Conservation (phyloP, 1,139 yeast genomes). For the Schwanniomyces etchellsii region DNA sequence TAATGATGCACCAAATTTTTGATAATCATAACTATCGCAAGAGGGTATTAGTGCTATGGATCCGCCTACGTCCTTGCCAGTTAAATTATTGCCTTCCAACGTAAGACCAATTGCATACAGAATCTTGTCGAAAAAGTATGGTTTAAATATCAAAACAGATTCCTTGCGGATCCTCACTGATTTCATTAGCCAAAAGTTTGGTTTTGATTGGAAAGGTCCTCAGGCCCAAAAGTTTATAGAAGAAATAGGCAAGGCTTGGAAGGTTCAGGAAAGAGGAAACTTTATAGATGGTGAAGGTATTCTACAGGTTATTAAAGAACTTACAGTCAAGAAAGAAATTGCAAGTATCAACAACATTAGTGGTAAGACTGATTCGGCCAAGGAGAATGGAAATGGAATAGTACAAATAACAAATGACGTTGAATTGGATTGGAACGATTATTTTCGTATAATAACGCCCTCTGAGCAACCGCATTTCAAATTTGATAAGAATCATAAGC, state of each 20-base stretch:
- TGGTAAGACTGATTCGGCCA: constrained; percentile 16
- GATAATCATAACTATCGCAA: too few relatives aligned
- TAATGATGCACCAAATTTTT: too few relatives aligned
- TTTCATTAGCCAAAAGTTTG: constrained; percentile 68
- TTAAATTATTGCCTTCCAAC: constrained; percentile 70
- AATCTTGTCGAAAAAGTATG: constrained; percentile 84
- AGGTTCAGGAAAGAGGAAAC: constrained; percentile 78
- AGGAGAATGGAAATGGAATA: constrained; percentile 5
- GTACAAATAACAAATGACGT: constrained; percentile 8
- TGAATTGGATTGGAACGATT: constrained; percentile 62
- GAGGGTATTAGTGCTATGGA: constrained; percentile 3
- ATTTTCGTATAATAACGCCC: constrained; percentile 62
- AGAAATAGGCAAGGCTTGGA: constrained; percentile 78
- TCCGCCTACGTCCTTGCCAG: constrained; percentile 44
- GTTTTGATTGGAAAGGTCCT: constrained; percentile 79
- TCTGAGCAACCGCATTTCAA: constrained; percentile 59
- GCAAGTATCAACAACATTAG: neutral
- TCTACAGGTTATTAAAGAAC: constrained; percentile 56
- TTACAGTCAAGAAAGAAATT: constrained; percentile 14
- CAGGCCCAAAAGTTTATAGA: constrained; percentile 68
- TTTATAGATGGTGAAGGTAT: constrained; percentile 77
- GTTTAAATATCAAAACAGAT: constrained; percentile 80
- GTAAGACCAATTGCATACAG: constrained; percentile 89
- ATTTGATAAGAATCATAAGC: constrained; percentile 63
- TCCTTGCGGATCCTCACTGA: constrained; percentile 73